Conservation (phyloP, 1,284 basidiomycete species). For the Pulchroboletus neoregius region DNA sequence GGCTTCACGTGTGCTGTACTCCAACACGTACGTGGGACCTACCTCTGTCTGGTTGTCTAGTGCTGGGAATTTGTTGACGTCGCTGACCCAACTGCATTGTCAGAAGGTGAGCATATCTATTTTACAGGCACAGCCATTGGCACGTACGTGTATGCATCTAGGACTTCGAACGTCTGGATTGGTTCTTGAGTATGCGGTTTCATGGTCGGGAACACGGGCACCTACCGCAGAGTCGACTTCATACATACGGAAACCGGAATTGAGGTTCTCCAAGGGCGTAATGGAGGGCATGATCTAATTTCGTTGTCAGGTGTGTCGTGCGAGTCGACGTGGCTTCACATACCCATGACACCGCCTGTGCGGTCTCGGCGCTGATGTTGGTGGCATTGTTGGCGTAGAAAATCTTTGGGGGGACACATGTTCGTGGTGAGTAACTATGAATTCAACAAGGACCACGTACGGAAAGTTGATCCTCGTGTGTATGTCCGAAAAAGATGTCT, state of each 20-base stretch:
- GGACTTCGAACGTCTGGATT: conserved; percentile 37
- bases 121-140: not conserved
- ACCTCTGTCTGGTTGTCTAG: conserved; percentile 33
- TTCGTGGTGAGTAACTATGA: not conserved
- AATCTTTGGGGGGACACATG: conserved; percentile 24
- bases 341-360: conserved; percentile 53
- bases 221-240: conserved; percentile 69
- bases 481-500: conserved; percentile 78
- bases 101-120: not conserved
- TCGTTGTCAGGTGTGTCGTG: not conserved
- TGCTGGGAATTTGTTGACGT: conserved; percentile 35
- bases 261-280: conserved; percentile 68
- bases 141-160: conserved; percentile 40
- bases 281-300: conserved; percentile 62
- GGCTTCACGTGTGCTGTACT: conserved; percentile 43
- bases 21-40: conserved; percentile 41
- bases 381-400: conserved; percentile 45
- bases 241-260: conserved; percentile 76
- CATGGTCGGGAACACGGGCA: conserved; percentile 3
- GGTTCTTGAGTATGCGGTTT: conserved; percentile 3
- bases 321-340: conserved; percentile 10
- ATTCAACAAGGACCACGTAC: conserved; percentile 31
- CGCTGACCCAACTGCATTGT: conserved; percentile 34
- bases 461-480: conserved; percentile 73
- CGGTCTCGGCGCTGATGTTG: conserved; percentile 49